Percentiles rank a stretch among this genome's conserved stretches.
phyloP scores from a whole-genome alignment of 1,284 basidiomycete species.

The Rhodotorula sp. region DNA sequence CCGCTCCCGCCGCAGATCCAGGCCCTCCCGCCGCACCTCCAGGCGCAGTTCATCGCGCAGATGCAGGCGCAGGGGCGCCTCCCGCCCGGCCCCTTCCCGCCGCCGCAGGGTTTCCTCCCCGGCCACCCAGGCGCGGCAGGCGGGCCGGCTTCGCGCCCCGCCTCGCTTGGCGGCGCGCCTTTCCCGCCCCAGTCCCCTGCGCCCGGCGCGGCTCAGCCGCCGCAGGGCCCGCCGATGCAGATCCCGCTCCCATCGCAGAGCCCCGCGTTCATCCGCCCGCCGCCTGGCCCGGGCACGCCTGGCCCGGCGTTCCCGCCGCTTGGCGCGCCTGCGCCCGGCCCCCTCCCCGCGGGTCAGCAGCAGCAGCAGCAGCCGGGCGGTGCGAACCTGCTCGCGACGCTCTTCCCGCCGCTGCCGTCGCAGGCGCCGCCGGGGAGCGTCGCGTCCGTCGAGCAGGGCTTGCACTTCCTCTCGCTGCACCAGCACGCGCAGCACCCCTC shows the following conservation, averaged over 20 bases:
- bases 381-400: slow-evolving; percentile 25
- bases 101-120: background rate
- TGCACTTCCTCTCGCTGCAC: slow-evolving; percentile 21
- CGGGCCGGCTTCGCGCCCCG: background rate
- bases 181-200: slow-evolving; percentile 4
- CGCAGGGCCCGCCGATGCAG: slow-evolving; percentile 23
- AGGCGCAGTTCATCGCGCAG: slow-evolving; percentile 13
- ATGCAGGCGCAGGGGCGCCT: slow-evolving; percentile 1
- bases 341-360: background rate
- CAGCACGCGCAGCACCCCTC: slow-evolving; percentile 38
- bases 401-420: slow-evolving; percentile 39
- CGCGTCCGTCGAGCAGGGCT: slow-evolving; percentile 31
- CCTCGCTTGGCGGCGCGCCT: slow-evolving; percentile 6
- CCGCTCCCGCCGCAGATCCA: slow-evolving; percentile 13
- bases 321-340: slow-evolving; percentile 4
- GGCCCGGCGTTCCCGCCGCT: slow-evolving; percentile 25
- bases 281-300: slow-evolving; percentile 9
- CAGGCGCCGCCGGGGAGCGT: slow-evolving; percentile 1
- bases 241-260: slow-evolving; percentile 1
- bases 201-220: slow-evolving; percentile 16
- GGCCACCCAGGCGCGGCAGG: background rate
- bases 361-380: background rate
- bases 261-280: background rate
- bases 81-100: slow-evolving; percentile 43
- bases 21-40: slow-evolving; percentile 9